Evolutionary conservation across 768 basidiomycete genomes (phyloP), one percentile per base, ranked within the genome.

Genomic region (Amanita pseudoporphyria): DNA sequence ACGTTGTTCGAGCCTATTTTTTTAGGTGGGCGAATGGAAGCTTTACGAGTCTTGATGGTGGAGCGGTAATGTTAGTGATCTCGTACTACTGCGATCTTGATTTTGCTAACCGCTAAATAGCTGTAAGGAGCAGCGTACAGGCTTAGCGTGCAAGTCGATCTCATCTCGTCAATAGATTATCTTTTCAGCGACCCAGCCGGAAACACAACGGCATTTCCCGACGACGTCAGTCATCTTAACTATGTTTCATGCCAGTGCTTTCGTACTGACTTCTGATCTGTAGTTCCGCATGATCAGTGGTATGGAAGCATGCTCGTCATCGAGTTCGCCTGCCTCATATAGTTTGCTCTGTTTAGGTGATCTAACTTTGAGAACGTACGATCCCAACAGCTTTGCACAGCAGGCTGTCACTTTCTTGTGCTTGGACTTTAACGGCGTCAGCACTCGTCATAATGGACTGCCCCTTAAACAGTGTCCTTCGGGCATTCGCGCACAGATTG

Each of bases 201-300:
- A 52, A 67, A 63, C 1, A 76, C 73, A 1, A 76, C 72, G 1
- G 70, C 73, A 5, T 79, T 79, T 58, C 77, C 77, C 24, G 76
- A 77, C 61, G 67, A 79, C 58, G 76, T 76, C 39, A 61, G 70
- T 63, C 18, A 9, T 18, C 16, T 37, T 42, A n/a, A 7, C 39
- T 40, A 30, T 39, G 28, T 46, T 38, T 16, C 47, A 30, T 18
- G 45, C 38, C 42, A 49, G 32, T 42, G 6, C 45, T 40, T 13
- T 44, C 47, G 43, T 21, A 43, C 49, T 50, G 21, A 50, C 41
- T 22, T 14, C 9, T 36, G n/a, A 14, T 26, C 19, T 26, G n/a
- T 52, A 77, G 76, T 73, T 78, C 60, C 71, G 74, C 50, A 77
- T 77, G 75, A 54, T 81, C 24, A 70, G 66, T 47, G 77, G 77